Evolutionary conservation across 208 protist genomes (phyloP).

Genomic region (Leishmania turanica): DNA sequence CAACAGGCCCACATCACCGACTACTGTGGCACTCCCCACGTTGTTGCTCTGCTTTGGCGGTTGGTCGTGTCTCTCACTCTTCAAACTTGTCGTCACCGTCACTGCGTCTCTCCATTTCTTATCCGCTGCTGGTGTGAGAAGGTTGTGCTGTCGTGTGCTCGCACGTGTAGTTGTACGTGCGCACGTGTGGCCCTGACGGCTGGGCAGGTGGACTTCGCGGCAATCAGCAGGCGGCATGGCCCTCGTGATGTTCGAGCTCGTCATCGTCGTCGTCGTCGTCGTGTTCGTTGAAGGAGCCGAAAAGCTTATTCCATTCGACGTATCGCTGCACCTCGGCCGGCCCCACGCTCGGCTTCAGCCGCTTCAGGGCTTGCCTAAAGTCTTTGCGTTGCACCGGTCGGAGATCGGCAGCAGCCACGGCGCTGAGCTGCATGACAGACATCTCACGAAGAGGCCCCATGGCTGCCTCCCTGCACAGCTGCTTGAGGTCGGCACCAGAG

Average conservation of each 20-base stretch:
- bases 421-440: constrained; percentile 46
- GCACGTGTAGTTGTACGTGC: not conserved
- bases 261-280: constrained; percentile 27
- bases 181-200: not conserved
- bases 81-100: not conserved
- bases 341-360: constrained; percentile 84
- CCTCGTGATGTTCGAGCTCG: not conserved
- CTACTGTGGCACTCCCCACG: not conserved
- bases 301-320: constrained; percentile 83
- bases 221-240: not conserved
- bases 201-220: not conserved
- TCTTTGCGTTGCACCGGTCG: constrained; percentile 67
- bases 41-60: not conserved
- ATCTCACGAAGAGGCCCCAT: constrained; percentile 83
- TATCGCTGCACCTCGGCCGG: constrained; percentile 72
- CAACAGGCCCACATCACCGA: not conserved
- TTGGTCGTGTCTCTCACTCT: not conserved
- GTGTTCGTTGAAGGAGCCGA: constrained; percentile 70
- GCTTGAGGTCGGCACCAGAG: constrained; percentile 78
- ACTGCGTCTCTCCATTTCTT: too few species aligned
- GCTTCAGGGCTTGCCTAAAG: constrained; percentile 74
- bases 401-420: constrained; percentile 49
- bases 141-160: not conserved
- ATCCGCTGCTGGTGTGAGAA: not conserved
- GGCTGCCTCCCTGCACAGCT: constrained; percentile 75